Percentiles rank a stretch among this genome's conserved stretches.
Evolutionary conservation across 1,139 yeast genomes (phyloP).

Genomic region (Pichia sp.): DNA sequence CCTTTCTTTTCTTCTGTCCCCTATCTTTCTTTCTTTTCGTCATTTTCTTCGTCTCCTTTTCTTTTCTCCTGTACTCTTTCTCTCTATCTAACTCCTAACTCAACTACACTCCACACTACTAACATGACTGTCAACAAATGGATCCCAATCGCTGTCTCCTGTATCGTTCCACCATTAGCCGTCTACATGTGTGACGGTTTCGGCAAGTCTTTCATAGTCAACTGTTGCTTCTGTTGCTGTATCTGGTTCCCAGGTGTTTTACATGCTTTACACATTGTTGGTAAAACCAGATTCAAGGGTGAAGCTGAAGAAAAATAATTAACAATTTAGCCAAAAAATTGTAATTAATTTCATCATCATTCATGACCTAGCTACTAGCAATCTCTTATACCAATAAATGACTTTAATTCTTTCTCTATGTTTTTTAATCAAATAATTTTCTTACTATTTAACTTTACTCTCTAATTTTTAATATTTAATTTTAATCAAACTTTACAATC

Average conservation of each 20-base stretch:
- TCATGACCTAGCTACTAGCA: too few species aligned
- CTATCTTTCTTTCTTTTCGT: too few species aligned
- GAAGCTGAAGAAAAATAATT: constrained; percentile 1
- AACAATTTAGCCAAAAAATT: not conserved
- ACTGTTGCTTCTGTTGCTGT: constrained; percentile 58
- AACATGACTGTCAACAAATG: constrained; percentile 13
- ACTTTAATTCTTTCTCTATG: too few species aligned
- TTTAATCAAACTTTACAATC: too few species aligned
- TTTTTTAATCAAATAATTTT: not conserved
- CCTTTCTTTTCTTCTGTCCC: too few species aligned
- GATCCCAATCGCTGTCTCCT: constrained; percentile 37
- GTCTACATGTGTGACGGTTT: constrained; percentile 66
- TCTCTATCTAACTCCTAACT: too few species aligned
- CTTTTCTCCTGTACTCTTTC: too few species aligned
- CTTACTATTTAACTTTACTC: not conserved
- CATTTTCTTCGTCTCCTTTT: too few species aligned
- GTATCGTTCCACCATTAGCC: constrained; percentile 70
- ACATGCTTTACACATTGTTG: constrained; percentile 65
- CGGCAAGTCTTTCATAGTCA: constrained; percentile 59
- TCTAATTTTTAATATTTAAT: not conserved
- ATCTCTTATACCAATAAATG: too few species aligned
- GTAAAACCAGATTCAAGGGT: constrained; percentile 11
- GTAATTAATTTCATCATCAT: too few species aligned
- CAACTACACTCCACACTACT: too few species aligned
- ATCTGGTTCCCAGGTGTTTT: constrained; percentile 77